These are phyloP conservation scores for Fraxinus albicans DNA, from an alignment of 305 asterid species.

Conservation along the genomic window DNA sequence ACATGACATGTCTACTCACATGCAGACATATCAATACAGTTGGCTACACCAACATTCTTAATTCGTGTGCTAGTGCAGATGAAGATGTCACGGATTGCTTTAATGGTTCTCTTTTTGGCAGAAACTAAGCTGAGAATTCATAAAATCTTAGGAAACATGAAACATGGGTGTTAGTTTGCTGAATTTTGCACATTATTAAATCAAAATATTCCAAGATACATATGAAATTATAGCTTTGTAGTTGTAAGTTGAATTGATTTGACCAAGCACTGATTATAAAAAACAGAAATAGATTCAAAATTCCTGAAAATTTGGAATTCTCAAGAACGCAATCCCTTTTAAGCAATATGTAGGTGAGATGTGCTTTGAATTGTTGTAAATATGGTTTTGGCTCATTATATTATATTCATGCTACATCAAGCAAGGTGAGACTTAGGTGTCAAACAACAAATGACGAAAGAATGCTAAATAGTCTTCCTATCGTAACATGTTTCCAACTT, in stretches of 20 bases:
- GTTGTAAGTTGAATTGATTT: neutral
- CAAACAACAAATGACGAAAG: neutral
- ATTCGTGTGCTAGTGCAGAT: neutral
- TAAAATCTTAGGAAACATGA: neutral
- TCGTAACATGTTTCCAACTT: neutral
- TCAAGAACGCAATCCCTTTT: neutral
- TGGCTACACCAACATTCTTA: neutral
- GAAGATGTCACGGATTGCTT: neutral
- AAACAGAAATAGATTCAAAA: neutral
- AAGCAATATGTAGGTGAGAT: neutral
- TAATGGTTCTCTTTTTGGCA: neutral
- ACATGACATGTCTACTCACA: neutral
- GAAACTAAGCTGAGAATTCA: neutral
- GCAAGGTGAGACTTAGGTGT: neutral
- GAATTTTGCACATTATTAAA: neutral
- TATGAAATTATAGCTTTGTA: neutral
- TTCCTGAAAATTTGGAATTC: neutral
- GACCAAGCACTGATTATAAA: neutral
- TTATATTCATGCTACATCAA: neutral
- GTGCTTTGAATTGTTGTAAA: neutral
- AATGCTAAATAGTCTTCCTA: constrained; percentile 1
- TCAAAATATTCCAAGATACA: neutral
- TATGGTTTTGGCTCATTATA: neutral
- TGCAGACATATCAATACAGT: neutral
- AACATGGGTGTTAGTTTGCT: neutral